phyloP scores from a whole-genome alignment of 2,329 filamentous ascomycete genomes.

The Fusarium fracticaudum region DNA sequence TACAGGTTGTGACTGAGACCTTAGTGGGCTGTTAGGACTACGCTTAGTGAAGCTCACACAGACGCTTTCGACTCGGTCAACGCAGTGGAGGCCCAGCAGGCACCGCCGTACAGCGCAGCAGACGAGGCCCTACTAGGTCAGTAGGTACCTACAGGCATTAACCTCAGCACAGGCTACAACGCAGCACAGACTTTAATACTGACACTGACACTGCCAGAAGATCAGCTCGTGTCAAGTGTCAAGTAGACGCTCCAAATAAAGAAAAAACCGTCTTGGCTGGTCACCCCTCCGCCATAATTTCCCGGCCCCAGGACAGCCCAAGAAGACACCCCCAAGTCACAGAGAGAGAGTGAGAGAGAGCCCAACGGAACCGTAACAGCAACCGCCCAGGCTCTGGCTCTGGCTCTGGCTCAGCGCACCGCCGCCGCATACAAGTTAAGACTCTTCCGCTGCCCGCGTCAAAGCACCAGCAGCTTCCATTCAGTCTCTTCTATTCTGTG shows the following conservation, averaged over 20 bases:
- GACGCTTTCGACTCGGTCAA: conserved; percentile 15
- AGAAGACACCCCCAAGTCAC: conserved; percentile 18
- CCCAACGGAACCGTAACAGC: conserved; percentile 12
- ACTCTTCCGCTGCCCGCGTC: conserved; percentile 29
- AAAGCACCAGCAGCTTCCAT: conserved; percentile 2
- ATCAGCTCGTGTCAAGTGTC: conserved; percentile 30
- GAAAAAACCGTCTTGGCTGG: conserved; percentile 38
- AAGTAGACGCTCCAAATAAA: conserved; percentile 37
- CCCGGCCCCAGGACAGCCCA: conserved; percentile 36
- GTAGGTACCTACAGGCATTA: neutral
- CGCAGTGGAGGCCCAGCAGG: neutral
- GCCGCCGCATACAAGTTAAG: conserved; percentile 28
- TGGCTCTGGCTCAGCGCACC: conserved; percentile 17
- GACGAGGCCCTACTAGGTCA: neutral
- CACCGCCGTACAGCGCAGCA: neutral
- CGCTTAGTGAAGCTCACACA: conserved; percentile 31
- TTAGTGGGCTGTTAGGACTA: conserved; percentile 21
- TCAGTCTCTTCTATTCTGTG: conserved; percentile 16
- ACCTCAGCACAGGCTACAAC: conserved; percentile 1
- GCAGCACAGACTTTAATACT: neutral
- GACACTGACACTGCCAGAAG: conserved; percentile 18
- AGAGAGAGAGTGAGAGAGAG: neutral
- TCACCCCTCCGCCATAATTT: conserved; percentile 42
- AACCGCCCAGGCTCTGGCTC: conserved; percentile 21
- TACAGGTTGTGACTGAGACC: conserved; percentile 21